Evolutionary conservation across 2,329 filamentous ascomycete genomes (phyloP).

Genomic region (Paraphoma sp.): DNA sequence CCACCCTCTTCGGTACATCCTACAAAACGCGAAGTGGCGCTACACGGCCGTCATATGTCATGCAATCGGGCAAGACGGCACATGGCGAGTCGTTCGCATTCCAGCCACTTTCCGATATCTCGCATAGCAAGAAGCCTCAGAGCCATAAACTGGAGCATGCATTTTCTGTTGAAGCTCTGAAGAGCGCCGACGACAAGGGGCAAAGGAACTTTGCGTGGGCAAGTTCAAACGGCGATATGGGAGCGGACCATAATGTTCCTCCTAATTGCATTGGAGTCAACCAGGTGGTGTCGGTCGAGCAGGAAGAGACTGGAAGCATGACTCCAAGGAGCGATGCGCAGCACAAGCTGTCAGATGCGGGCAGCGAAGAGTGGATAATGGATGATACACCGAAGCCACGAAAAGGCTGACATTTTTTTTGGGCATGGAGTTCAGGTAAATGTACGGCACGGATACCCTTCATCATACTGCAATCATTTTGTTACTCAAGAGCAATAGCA

Average conservation of each 20-base stretch:
- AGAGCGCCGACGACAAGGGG: conserved; percentile 2
- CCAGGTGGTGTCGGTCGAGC: conserved; percentile 17
- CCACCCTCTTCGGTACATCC: conserved; percentile 26
- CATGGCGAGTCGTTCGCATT: conserved; percentile 19
- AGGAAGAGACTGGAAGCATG: conserved; percentile 1
- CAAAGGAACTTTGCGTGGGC: conserved; percentile 24
- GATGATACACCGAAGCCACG: conserved; percentile 6
- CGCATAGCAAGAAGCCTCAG: conserved; percentile 7
- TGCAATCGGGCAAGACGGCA: conserved; percentile 5
- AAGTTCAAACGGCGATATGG: conserved; percentile 13
- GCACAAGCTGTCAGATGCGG: conserved; percentile 12
- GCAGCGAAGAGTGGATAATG: conserved; percentile 27
- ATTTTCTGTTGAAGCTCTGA: conserved; percentile 3
- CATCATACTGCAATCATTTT: not conserved
- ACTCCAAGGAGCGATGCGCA: conserved; percentile 5
- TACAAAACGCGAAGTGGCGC: conserved; percentile 10
- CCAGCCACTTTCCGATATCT: conserved; percentile 19
- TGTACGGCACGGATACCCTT: not conserved
- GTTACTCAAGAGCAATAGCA: no score
- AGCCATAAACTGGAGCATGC: conserved; percentile 9
- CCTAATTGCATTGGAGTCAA: conserved; percentile 19
- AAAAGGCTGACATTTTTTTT: not conserved
- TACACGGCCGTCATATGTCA: conserved; percentile 10
- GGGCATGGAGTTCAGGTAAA: not conserved
- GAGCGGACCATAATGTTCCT: conserved; percentile 6